Percentiles rank a stretch among this genome's conserved stretches.
Evolutionary conservation across 2,329 filamentous ascomycete genomes (phyloP).

Genomic region (Plectosphaerella plurivora): DNA sequence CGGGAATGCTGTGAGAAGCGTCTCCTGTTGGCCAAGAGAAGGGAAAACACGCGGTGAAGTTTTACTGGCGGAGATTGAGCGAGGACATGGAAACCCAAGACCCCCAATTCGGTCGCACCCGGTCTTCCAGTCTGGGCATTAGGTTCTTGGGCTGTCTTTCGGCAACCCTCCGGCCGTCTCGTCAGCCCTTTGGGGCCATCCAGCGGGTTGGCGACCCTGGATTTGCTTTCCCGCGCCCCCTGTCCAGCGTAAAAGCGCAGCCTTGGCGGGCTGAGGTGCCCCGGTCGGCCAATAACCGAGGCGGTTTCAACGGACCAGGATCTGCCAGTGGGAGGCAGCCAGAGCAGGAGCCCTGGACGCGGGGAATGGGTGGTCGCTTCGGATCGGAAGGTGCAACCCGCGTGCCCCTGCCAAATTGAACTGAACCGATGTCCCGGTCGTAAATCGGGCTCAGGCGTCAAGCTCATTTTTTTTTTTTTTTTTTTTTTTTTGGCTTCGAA

Average conservation of each 20-base stretch:
- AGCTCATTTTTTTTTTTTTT: too few species aligned
- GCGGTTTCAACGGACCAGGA: too few species aligned
- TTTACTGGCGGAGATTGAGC: background rate
- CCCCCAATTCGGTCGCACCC: background rate
- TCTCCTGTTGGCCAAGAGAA: background rate
- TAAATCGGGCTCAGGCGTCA: too few species aligned
- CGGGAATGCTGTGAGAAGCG: background rate
- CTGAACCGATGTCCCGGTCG: too few species aligned
- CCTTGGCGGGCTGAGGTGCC: background rate
- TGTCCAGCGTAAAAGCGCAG: background rate
- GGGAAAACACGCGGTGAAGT: background rate
- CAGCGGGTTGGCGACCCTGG: background rate
- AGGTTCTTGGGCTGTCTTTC: too few species aligned
- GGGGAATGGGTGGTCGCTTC: background rate
- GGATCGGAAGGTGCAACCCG: too few species aligned
- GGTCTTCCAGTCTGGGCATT: background rate
- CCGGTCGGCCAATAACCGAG: too few species aligned
- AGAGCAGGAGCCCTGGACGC: too few species aligned
- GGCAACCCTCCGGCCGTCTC: too few species aligned
- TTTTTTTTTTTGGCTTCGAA: too few species aligned
- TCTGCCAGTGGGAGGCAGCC: too few species aligned
- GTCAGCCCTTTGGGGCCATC: background rate
- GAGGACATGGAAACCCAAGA: background rate
- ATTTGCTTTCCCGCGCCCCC: background rate
- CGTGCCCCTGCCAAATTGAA: too few species aligned